phyloP scores from a whole-genome alignment of 805 yeast genomes.

The Yamadazyma tumulicola region DNA sequence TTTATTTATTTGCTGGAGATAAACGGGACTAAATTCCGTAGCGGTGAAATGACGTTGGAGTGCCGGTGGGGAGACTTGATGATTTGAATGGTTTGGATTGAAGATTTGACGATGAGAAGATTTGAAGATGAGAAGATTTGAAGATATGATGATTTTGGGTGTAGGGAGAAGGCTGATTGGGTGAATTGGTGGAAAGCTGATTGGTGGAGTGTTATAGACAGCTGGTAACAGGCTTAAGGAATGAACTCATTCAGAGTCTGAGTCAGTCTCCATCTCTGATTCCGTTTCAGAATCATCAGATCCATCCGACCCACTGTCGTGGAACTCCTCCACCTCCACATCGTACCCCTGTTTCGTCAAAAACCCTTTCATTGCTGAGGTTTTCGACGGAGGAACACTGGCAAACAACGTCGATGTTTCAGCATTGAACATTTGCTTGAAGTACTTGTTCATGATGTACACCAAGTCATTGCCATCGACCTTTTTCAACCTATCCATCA shows the following conservation, averaged over 20 bases:
- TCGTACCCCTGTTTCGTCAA: slow-evolving; percentile 57
- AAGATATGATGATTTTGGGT: too few species aligned
- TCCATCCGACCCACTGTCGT: slow-evolving; percentile 18
- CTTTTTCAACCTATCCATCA: slow-evolving; percentile 50
- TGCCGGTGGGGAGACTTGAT: too few species aligned
- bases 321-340: slow-evolving; percentile 54
- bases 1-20: too few species aligned
- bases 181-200: too few species aligned
- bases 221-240: background rate
- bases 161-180: too few species aligned
- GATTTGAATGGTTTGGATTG: too few species aligned
- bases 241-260: too few species aligned
- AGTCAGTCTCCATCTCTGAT: slow-evolving; percentile 7
- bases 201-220: too few species aligned
- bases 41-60: too few species aligned
- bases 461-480: slow-evolving; percentile 54
- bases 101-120: too few species aligned
- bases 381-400: slow-evolving; percentile 69
- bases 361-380: slow-evolving; percentile 42
- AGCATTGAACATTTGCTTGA: slow-evolving; percentile 61
- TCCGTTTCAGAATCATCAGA: slow-evolving; percentile 22
- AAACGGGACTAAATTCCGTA: too few species aligned
- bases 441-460: slow-evolving; percentile 51
- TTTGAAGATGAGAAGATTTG: too few species aligned
- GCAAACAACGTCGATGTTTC: slow-evolving; percentile 58